These are phyloP conservation scores for Phycomyces nitens DNA, from an alignment of 192 early-diverging fungal genomes.

Conservation along the genomic window DNA sequence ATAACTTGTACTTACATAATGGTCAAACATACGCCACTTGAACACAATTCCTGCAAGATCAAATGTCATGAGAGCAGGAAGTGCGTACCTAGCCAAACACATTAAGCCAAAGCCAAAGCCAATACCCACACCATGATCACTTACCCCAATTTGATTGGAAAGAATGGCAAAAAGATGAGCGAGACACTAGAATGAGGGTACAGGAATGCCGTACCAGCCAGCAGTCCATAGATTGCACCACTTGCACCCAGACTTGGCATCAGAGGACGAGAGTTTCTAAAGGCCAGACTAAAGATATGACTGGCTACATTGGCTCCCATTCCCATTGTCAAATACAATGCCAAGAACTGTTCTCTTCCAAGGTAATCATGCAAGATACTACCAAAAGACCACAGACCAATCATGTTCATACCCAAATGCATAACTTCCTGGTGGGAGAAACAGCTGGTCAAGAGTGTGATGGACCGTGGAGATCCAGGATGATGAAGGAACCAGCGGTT, in stretches of 20 bases:
- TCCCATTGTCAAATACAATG: slow-evolving; percentile 75
- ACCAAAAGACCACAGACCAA: slow-evolving; percentile 72
- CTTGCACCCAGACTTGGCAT: slow-evolving; percentile 77
- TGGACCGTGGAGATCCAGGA: slow-evolving; percentile 58
- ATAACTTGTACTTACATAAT: slow-evolving; percentile 52
- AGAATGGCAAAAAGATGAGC: slow-evolving; percentile 60
- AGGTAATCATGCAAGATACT: slow-evolving; percentile 43
- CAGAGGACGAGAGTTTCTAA: slow-evolving; percentile 37
- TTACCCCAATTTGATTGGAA: slow-evolving; percentile 40
- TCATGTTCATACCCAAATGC: slow-evolving; percentile 81
- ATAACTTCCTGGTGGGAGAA: slow-evolving; percentile 73
- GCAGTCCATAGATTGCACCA: slow-evolving; percentile 73
- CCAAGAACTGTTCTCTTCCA: slow-evolving; percentile 67
- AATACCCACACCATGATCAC: no score
- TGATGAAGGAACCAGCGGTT: slow-evolving; percentile 73
- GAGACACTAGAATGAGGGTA: slow-evolving; percentile 55
- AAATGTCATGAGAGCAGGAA: slow-evolving; percentile 66
- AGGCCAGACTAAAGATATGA: slow-evolving; percentile 53
- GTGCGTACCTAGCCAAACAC: slow-evolving; percentile 56
- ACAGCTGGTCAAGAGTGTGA: slow-evolving; percentile 74
- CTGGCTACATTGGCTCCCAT: slow-evolving; percentile 62
- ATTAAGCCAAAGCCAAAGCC: no score
- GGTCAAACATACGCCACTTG: slow-evolving; percentile 74
- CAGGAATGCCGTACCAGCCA: slow-evolving; percentile 56
- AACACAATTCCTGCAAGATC: slow-evolving; percentile 72